Conservation (phyloP, 2,329 filamentous ascomycete species). For the Sclerotinia glacialis region DNA sequence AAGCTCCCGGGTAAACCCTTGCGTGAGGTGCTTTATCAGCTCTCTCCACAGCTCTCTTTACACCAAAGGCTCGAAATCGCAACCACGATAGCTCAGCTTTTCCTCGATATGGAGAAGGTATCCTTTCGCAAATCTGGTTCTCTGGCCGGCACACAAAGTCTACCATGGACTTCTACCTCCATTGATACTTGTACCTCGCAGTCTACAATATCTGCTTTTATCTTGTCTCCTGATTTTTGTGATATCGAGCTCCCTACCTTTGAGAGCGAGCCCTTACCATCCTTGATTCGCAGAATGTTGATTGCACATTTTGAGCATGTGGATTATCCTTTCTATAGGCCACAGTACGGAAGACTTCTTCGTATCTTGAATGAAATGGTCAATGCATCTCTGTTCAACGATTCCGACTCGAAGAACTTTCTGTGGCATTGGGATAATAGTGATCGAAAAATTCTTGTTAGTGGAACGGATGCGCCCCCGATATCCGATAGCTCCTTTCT, state of each 20-base stretch:
- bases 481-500: too few relatives aligned
- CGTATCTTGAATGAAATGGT: conserved; percentile 24
- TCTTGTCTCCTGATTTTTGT: fast-evolving
- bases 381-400: conserved; percentile 16
- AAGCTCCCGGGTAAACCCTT: conserved; percentile 22
- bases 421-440: conserved; percentile 30
- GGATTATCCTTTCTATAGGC: too few relatives aligned
- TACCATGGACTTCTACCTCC: not conserved
- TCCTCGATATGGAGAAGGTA: conserved; percentile 22
- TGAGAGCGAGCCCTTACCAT: not conserved
- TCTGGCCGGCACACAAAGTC: not conserved
- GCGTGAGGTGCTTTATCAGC: conserved; percentile 6
- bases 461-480: not conserved
- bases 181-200: not conserved
- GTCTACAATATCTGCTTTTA: not conserved
- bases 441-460: conserved; percentile 23
- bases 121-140: conserved; percentile 17
- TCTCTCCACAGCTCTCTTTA: conserved; percentile 19
- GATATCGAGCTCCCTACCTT: not conserved
- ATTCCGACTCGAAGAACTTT: not conserved
- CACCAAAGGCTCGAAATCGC: conserved; percentile 28
- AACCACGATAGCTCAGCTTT: conserved; percentile 15
- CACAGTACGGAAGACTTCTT: not conserved
- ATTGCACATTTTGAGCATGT: not conserved
- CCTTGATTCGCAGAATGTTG: not conserved